phyloP scores from a whole-genome alignment of 2,329 filamentous ascomycete species.

The Clarireedia hainanense region DNA sequence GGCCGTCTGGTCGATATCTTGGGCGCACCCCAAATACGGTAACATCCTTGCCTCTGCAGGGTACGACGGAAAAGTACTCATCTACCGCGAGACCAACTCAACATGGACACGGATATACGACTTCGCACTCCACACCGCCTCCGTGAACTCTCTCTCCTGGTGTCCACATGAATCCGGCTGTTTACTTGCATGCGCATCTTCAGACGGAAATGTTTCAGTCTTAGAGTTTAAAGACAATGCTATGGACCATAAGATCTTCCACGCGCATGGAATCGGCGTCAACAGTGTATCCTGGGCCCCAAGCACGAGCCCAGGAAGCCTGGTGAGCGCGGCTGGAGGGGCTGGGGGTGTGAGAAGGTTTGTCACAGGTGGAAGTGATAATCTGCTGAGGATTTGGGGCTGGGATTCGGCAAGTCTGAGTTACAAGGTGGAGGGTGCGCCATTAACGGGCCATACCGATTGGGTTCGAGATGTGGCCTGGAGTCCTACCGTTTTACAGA shows the following conservation, averaged over 20 bases:
- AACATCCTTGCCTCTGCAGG: conserved; percentile 93
- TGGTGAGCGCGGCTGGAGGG: conserved; percentile 58
- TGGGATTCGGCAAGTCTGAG: conserved; percentile 57
- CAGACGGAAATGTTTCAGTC: conserved; percentile 86
- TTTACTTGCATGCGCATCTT: conserved; percentile 87
- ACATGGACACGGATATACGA: conserved; percentile 85
- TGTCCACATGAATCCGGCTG: conserved; percentile 95
- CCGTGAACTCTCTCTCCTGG: conserved; percentile 95
- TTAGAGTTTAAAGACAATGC: conserved; percentile 95
- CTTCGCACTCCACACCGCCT: conserved; percentile 87
- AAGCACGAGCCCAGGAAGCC: conserved; percentile 71
- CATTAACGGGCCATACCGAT: conserved; percentile 77
- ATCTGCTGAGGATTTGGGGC: conserved; percentile 86
- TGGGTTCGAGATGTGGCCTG: conserved; percentile 98
- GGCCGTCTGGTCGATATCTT: conserved; percentile 94
- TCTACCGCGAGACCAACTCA: conserved; percentile 82
- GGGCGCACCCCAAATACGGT: conserved; percentile 97
- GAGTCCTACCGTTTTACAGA: conserved; percentile 90
- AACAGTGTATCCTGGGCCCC: conserved; percentile 97
- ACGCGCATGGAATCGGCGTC: conserved; percentile 86
- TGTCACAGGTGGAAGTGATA: conserved; percentile 92
- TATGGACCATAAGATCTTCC: conserved; percentile 84
- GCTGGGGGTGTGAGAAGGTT: conserved; percentile 66
- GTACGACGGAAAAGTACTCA: conserved; percentile 96
- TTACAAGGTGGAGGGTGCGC: conserved; percentile 54